Evolutionary conservation across 768 basidiomycete species (phyloP).

Genomic region (Sarcomyxa edulis): DNA sequence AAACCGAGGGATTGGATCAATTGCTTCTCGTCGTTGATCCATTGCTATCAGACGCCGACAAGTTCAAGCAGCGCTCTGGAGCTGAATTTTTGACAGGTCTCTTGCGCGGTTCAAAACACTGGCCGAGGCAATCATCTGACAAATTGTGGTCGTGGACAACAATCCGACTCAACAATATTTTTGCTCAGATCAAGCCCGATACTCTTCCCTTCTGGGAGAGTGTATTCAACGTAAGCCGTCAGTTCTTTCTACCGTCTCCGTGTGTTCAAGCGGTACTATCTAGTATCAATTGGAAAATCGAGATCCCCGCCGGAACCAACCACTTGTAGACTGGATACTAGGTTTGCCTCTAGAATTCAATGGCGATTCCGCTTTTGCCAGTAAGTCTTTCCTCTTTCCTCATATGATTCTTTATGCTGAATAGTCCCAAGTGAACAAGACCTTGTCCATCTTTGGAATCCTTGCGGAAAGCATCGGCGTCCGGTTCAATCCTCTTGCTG

Average conservation of each 20-base stretch:
- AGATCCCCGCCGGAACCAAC: conserved; percentile 75
- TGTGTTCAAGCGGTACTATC: conserved; percentile 5
- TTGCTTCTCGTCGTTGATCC: conserved; percentile 55
- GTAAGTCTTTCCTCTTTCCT: conserved; percentile 34
- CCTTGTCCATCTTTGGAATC: conserved; percentile 60
- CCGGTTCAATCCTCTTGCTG: conserved; percentile 62
- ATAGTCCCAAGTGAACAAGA: conserved; percentile 62
- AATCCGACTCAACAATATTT: conserved; percentile 55
- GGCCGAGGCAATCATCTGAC: conserved; percentile 50
- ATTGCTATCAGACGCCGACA: conserved; percentile 59
- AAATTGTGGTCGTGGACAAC: conserved; percentile 72
- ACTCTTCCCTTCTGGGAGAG: conserved; percentile 74
- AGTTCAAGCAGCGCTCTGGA: conserved; percentile 83
- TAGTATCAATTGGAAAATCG: conserved; percentile 56
- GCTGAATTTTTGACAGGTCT: conserved; percentile 64
- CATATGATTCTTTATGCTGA: conserved; percentile 5
- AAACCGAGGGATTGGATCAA: conserved; percentile 43
- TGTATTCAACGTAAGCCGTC: conserved; percentile 45
- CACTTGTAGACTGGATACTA: conserved; percentile 73
- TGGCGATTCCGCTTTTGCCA: conserved; percentile 82
- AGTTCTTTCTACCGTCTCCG: neutral
- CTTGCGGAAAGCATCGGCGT: conserved; percentile 62
- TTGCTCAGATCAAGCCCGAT: conserved; percentile 79
- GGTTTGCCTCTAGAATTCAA: conserved; percentile 76
- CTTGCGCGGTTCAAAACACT: conserved; percentile 84